These are phyloP conservation scores for Areca catechu DNA, from an alignment of 176 grass and related monocot species.

Conservation along the genomic window DNA sequence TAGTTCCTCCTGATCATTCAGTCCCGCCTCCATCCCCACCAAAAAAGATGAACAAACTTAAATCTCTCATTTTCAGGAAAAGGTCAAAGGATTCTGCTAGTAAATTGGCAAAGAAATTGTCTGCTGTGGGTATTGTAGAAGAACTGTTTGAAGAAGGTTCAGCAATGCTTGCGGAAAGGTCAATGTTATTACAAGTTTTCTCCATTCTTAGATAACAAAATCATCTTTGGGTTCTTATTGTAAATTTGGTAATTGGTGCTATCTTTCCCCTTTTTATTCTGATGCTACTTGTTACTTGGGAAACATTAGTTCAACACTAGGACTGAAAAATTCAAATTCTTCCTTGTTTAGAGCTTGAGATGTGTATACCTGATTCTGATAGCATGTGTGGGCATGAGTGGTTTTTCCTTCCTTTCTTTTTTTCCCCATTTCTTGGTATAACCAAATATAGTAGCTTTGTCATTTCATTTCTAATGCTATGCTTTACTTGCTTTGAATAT, in stretches of 20 bases:
- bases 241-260: background rate
- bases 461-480: no score
- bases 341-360: background rate
- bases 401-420: background rate
- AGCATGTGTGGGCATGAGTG: background rate
- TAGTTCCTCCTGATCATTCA: constrained; percentile 66
- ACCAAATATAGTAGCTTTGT: no score
- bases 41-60: constrained; percentile 83
- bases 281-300: background rate
- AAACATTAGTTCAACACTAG: background rate
- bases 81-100: constrained; percentile 48
- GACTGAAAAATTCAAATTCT: background rate
- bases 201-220: no score
- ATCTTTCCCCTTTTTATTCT: background rate
- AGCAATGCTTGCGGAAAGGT: constrained; percentile 91
- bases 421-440: background rate
- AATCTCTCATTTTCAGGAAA: constrained; percentile 64
- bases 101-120: constrained; percentile 75
- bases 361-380: background rate
- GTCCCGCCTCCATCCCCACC: constrained; percentile 47
- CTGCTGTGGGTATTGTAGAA: constrained; percentile 47
- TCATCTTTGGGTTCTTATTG: no score
- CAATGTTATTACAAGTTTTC: background rate
- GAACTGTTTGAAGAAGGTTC: constrained; percentile 98
- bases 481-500: no score